phyloP scores from a whole-genome alignment of 768 basidiomycete genomes.

The Mycena belliarum region DNA sequence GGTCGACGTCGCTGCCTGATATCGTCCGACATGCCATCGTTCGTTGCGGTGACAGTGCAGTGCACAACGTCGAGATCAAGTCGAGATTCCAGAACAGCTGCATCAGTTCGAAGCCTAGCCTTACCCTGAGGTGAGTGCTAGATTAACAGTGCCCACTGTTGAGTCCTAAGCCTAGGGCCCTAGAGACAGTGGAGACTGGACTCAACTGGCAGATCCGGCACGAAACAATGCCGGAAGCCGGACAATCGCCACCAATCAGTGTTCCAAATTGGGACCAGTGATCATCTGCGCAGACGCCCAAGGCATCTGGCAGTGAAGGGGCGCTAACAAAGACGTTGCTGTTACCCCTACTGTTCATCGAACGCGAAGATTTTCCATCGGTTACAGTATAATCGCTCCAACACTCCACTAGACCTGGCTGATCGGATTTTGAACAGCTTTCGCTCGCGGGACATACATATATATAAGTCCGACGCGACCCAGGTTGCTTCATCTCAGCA shows the following conservation, averaged over 20 bases:
- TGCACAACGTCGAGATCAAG: no score
- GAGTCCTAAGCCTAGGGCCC: no score
- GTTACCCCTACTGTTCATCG: slow-evolving; percentile 9
- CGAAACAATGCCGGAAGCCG: neutral
- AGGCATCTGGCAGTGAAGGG: no score
- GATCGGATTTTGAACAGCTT: slow-evolving; percentile 20
- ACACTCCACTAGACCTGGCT: neutral
- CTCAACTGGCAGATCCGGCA: neutral
- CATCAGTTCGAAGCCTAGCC: no score
- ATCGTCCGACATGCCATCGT: no score
- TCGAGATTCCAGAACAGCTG: no score
- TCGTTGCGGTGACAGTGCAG: no score
- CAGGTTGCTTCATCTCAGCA: neutral
- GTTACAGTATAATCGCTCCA: slow-evolving; percentile 7
- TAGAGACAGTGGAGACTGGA: no score
- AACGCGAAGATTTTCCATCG: slow-evolving; percentile 1
- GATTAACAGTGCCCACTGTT: no score
- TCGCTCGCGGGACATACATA: neutral
- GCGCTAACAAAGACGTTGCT: slow-evolving; percentile 13
- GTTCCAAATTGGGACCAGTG: neutral
- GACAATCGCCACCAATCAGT: neutral
- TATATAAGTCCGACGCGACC: slow-evolving; percentile 16
- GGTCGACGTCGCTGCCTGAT: no score
- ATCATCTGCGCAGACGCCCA: neutral
- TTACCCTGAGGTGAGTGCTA: neutral